Percentiles rank a stretch among this genome's conserved stretches.
These are phyloP conservation scores for Yarrowia porcina DNA, from an alignment of 805 yeast species.

Conservation along the genomic window DNA sequence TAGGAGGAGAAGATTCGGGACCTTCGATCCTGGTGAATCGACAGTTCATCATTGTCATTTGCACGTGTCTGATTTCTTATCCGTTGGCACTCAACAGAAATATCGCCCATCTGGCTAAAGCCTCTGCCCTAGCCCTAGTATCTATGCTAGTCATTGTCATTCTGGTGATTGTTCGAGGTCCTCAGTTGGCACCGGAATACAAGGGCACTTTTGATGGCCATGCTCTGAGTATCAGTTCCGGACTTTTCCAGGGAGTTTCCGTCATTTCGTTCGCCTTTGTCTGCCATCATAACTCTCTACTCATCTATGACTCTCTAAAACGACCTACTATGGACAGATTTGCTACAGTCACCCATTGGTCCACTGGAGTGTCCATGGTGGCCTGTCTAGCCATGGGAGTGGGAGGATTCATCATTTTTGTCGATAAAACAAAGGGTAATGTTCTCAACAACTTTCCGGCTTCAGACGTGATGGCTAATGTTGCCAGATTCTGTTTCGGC, in stretches of 20 bases:
- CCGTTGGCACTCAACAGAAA: conserved; percentile 79
- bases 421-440: conserved; percentile 78
- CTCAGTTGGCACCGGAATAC: conserved; percentile 47
- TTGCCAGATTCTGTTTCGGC: conserved; percentile 89
- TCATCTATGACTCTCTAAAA: conserved; percentile 79
- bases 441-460: conserved; percentile 81
- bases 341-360: conserved; percentile 72
- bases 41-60: conserved; percentile 64
- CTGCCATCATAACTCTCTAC: conserved; percentile 91
- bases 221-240: conserved; percentile 51
- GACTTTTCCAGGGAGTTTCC: conserved; percentile 84
- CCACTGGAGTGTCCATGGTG: conserved; percentile 75
- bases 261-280: conserved; percentile 93
- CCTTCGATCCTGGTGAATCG: conserved; percentile 54
- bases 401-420: conserved; percentile 73
- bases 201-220: conserved; percentile 46
- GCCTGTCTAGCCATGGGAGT: conserved; percentile 77
- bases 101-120: conserved; percentile 79
- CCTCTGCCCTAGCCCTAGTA: conserved; percentile 78
- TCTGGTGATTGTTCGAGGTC: conserved; percentile 73
- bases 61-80: conserved; percentile 69
- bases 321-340: conserved; percentile 75
- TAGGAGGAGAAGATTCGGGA: conserved; percentile 38
- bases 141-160: conserved; percentile 79
- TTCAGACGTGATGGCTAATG: conserved; percentile 68